Percentiles rank a stretch among this genome's conserved stretches.
Evolutionary conservation across 2,329 filamentous ascomycete species (phyloP).

Genomic region (Hypoxylon sp.): DNA sequence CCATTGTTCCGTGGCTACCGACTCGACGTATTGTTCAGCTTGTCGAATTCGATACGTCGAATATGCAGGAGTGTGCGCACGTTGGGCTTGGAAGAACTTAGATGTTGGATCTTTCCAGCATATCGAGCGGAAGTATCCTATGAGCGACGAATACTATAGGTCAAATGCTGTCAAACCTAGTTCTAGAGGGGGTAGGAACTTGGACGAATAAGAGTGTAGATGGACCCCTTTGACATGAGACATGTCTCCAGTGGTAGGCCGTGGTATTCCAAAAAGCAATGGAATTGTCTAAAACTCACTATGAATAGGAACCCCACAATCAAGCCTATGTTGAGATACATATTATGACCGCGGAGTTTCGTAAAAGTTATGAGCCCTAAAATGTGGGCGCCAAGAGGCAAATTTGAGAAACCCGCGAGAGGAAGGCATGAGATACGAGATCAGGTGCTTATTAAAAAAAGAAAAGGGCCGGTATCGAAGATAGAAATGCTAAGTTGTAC

Average conservation of each 20-base stretch:
- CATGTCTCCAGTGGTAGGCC: background rate
- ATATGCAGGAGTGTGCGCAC: conserved; percentile 41
- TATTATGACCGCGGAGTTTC: conserved; percentile 6
- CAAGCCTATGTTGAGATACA: conserved; percentile 21
- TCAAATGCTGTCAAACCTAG: conserved; percentile 13
- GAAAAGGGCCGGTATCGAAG: background rate
- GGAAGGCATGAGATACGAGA: background rate
- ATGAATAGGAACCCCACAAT: conserved; percentile 26
- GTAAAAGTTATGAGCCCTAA: background rate
- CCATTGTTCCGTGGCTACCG: background rate
- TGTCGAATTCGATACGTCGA: conserved; percentile 45
- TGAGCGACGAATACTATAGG: conserved; percentile 39
- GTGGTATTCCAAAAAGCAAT: background rate
- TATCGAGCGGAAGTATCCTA: conserved; percentile 39
- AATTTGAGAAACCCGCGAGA: background rate
- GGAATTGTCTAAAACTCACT: conserved; percentile 18
- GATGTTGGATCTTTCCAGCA: conserved; percentile 49
- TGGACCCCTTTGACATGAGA: too few relatives aligned
- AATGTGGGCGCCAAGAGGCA: background rate
- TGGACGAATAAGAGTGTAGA: background rate
- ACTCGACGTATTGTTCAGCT: conserved; percentile 37
- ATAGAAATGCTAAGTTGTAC: conserved; percentile 7
- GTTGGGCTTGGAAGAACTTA: conserved; percentile 43
- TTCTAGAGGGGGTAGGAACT: background rate
- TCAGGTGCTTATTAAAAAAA: background rate